Conservation (phyloP, 495 filamentous ascomycete genomes). For the Massariosphaeria phaeospora region DNA sequence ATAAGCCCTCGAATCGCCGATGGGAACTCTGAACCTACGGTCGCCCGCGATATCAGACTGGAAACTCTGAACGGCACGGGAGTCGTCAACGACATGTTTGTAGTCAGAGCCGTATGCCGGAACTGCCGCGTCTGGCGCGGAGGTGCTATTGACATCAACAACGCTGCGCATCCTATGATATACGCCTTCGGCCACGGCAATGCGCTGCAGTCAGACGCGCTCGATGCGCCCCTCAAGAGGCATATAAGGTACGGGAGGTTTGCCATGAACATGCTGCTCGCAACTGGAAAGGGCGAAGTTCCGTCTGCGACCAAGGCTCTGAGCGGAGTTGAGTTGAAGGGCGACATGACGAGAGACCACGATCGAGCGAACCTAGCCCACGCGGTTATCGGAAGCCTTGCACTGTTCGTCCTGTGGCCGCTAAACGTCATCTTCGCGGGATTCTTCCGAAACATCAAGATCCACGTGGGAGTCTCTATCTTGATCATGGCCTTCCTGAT, state of each 20-base stretch:
- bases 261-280: conserved; percentile 31
- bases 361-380: conserved; percentile 30
- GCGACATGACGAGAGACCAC: conserved; percentile 11
- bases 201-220: conserved; percentile 11
- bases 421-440: conserved; percentile 28
- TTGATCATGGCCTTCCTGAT: conserved; percentile 26
- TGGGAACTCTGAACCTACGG: conserved; percentile 29
- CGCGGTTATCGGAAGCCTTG: conserved; percentile 26
- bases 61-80: conserved; percentile 25
- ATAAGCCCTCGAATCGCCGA: conserved; percentile 31
- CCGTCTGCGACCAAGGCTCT: conserved; percentile 8
- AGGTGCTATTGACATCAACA: conserved; percentile 21
- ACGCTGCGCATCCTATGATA: conserved; percentile 30
- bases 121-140: conserved; percentile 32
- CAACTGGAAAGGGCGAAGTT: conserved; percentile 27
- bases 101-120: conserved; percentile 30
- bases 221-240: conserved; percentile 19
- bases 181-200: conserved; percentile 33
- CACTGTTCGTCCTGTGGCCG: conserved; percentile 31
- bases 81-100: conserved; percentile 31
- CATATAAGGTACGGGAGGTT: conserved; percentile 32
- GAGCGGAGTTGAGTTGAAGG: conserved; percentile 19
- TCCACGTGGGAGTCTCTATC: conserved; percentile 24
- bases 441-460: conserved; percentile 23
- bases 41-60: conserved; percentile 16